Evolutionary conservation across 1,139 yeast genomes (phyloP).

Genomic region (Yamadazyma atmosphaerica): DNA sequence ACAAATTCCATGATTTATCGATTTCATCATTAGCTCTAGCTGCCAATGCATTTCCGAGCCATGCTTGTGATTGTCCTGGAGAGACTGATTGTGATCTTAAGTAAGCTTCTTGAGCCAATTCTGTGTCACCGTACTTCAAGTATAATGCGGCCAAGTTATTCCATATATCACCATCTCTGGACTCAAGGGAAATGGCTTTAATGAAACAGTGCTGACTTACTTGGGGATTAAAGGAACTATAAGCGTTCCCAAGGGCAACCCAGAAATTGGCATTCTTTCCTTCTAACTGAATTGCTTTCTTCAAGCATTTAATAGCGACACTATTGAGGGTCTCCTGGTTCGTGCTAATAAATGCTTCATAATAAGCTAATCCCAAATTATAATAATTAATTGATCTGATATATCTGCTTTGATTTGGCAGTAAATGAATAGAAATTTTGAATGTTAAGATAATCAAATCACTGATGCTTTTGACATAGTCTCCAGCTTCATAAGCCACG

Average conservation of each 20-base stretch:
- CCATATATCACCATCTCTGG: constrained; percentile 74
- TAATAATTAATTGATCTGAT: constrained; percentile 61
- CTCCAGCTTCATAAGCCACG: constrained; percentile 14
- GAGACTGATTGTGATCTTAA: constrained; percentile 76
- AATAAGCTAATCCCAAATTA: constrained; percentile 69
- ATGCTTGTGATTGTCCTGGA: constrained; percentile 74
- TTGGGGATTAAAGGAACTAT: constrained; percentile 57
- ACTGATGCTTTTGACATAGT: constrained; percentile 22
- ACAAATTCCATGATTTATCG: constrained; percentile 52
- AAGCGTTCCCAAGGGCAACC: constrained; percentile 79
- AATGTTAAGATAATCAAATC: constrained; percentile 28
- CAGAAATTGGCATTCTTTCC: constrained; percentile 71
- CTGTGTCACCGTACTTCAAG: constrained; percentile 64
- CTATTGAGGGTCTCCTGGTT: constrained; percentile 21
- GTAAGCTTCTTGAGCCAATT: constrained; percentile 73
- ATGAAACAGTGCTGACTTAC: constrained; percentile 93
- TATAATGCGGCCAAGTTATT: constrained; percentile 79
- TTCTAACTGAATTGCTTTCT: constrained; percentile 71
- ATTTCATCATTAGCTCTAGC: constrained; percentile 59
- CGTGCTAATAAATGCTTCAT: constrained; percentile 44
- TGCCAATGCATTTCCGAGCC: constrained; percentile 85
- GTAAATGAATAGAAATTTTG: constrained; percentile 26
- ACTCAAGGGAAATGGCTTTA: constrained; percentile 70
- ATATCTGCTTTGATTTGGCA: constrained; percentile 45
- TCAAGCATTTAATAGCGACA: constrained; percentile 53